Conservation (phyloP, 495 filamentous ascomycete species). For the Xylaria acuta region DNA sequence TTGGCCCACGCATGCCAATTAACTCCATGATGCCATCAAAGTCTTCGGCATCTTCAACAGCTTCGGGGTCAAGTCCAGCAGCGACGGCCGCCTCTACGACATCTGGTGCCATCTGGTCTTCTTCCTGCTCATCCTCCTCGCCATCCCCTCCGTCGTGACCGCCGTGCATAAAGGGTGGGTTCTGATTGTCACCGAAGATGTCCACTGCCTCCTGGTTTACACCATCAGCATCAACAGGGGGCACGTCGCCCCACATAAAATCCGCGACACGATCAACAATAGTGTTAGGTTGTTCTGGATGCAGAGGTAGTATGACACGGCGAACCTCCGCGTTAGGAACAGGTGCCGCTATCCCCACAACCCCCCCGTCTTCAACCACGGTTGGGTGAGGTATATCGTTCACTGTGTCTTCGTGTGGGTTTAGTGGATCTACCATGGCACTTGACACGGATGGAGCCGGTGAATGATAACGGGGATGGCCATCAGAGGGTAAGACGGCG, state of each 20-base stretch:
- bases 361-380: neutral
- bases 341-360: neutral
- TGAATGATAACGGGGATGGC: neutral
- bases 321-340: constrained; percentile 9
- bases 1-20: constrained; percentile 92
- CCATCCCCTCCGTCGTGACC: constrained; percentile 31
- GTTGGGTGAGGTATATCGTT: neutral
- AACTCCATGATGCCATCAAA: constrained; percentile 97
- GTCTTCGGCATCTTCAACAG: constrained; percentile 86
- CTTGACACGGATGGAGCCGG: neutral
- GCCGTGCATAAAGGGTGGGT: constrained; percentile 35
- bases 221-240: constrained; percentile 34
- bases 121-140: constrained; percentile 37
- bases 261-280: constrained; percentile 50
- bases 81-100: constrained; percentile 49
- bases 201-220: constrained; percentile 48
- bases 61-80: constrained; percentile 54
- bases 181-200: constrained; percentile 50
- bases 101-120: constrained; percentile 41
- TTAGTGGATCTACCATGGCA: neutral
- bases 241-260: constrained; percentile 54
- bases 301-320: constrained; percentile 17
- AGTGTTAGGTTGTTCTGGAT: constrained; percentile 35
- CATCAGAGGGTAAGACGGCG: neutral
- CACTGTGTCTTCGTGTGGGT: neutral